A percentile compares a stretch with the other conserved stretches of the same genome.
Conservation (phyloP, 768 basidiomycete genomes). For the Ramaria rubella region DNA sequence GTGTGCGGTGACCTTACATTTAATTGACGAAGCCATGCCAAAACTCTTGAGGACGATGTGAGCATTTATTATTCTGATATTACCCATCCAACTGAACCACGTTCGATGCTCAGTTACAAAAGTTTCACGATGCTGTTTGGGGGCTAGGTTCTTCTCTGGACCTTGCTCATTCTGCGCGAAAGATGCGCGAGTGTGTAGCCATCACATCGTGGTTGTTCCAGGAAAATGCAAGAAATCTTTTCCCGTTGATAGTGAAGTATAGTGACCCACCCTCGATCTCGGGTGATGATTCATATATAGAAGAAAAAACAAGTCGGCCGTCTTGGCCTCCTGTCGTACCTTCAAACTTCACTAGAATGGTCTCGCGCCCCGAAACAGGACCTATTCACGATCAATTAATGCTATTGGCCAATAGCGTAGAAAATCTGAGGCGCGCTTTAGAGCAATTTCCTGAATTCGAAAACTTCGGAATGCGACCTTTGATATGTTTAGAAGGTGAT, state of each 20-base stretch:
- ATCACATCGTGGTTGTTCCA: neutral
- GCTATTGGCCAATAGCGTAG: neutral
- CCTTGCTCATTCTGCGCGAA: neutral
- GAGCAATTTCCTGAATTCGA: neutral
- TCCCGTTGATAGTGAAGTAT: neutral
- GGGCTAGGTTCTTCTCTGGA: conserved; percentile 2
- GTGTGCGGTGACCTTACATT: neutral
- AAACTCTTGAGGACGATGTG: neutral
- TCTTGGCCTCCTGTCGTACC: neutral
- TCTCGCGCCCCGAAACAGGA: neutral
- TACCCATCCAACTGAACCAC: neutral
- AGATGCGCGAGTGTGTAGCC: neutral
- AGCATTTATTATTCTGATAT: neutral
- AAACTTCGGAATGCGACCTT: neutral
- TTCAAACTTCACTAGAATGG: neutral
- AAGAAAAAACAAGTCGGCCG: neutral
- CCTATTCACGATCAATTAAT: neutral
- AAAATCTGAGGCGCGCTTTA: neutral
- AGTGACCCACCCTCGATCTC: neutral
- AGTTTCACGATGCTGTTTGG: neutral
- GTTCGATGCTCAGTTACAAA: neutral
- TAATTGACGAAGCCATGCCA: neutral
- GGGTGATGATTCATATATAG: neutral
- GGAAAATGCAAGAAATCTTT: neutral
- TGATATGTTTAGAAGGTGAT: neutral